phyloP scores from a whole-genome alignment of 2,329 filamentous ascomycete species.

The Ceratocystiopsis sp. region DNA sequence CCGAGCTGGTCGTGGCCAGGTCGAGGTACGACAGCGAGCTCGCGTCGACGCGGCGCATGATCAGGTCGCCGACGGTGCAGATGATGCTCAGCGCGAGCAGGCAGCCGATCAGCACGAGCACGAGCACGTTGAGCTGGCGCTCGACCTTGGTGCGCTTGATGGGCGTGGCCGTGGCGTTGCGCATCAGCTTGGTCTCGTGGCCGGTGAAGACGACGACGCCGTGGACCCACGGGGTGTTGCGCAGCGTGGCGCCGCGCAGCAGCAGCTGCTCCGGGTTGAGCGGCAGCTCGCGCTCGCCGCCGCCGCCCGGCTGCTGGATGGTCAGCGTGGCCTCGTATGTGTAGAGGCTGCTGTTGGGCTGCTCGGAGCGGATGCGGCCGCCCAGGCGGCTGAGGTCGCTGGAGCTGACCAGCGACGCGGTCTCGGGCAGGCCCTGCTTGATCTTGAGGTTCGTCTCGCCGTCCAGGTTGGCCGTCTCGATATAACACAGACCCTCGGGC shows the following conservation, averaged over 20 bases:
- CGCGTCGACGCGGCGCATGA: constrained; percentile 50
- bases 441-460: constrained; percentile 98
- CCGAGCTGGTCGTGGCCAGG: constrained; percentile 42
- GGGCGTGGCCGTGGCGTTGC: constrained; percentile 88
- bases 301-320: constrained; percentile 58
- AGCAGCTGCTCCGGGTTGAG: constrained; percentile 85
- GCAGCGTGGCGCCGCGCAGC: constrained; percentile 77
- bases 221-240: constrained; percentile 95
- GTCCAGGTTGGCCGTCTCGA: constrained; percentile 94
- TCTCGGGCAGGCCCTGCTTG: constrained; percentile 93
- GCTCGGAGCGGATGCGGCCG: constrained; percentile 80
- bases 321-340: constrained; percentile 95
- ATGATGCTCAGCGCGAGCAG: constrained; percentile 72
- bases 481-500: constrained; percentile 93
- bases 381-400: constrained; percentile 72
- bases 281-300: constrained; percentile 76
- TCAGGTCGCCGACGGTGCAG: constrained; percentile 79
- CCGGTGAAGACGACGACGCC: constrained; percentile 93
- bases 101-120: constrained; percentile 75
- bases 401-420: constrained; percentile 69
- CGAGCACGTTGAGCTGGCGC: constrained; percentile 80
- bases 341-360: constrained; percentile 95
- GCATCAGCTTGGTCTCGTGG: constrained; percentile 97
- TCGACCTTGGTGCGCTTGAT: constrained; percentile 98
- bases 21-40: constrained; percentile 55